Conservation (phyloP, 495 filamentous ascomycete genomes). For the Penicillium samsonianum region DNA sequence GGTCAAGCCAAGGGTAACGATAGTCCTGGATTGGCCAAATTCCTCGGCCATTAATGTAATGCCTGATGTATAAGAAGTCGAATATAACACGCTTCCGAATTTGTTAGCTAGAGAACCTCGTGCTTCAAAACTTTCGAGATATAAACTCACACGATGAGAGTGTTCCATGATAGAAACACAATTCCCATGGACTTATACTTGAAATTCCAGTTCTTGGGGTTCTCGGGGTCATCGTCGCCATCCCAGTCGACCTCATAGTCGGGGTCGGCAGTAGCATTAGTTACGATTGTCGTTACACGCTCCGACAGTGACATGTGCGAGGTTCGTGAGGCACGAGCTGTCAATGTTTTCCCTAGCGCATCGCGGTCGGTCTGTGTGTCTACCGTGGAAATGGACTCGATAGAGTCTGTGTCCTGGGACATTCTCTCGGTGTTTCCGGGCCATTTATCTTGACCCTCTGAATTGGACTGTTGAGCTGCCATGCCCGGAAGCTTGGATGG, state of each 20-base stretch:
- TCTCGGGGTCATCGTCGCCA: slow-evolving; percentile 60
- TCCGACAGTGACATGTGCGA: slow-evolving; percentile 35
- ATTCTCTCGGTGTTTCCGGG: slow-evolving; percentile 22
- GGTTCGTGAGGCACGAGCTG: slow-evolving; percentile 21
- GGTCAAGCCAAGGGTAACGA: slow-evolving; percentile 75
- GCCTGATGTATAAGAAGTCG: slow-evolving; percentile 76
- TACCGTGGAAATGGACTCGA: slow-evolving; percentile 35
- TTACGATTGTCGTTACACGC: slow-evolving; percentile 55
- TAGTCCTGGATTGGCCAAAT: slow-evolving; percentile 58
- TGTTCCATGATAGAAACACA: slow-evolving; percentile 67
- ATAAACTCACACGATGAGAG: slow-evolving; percentile 61
- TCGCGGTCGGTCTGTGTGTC: slow-evolving; percentile 34
- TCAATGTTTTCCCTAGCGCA: slow-evolving; percentile 32
- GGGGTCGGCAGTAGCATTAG: slow-evolving; percentile 60
- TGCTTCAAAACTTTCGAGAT: too few species aligned
- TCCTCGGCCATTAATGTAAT: slow-evolving; percentile 65
- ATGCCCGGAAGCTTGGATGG: slow-evolving; percentile 17
- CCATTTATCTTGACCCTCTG: slow-evolving; percentile 29
- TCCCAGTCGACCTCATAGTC: slow-evolving; percentile 77
- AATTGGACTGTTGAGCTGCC: slow-evolving; percentile 20
- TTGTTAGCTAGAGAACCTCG: neutral
- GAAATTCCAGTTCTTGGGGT: slow-evolving; percentile 76
- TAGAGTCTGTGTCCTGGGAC: slow-evolving; percentile 31
- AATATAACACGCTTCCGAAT: slow-evolving; percentile 67
- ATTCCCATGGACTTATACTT: slow-evolving; percentile 66